A percentile compares a stretch with the other conserved stretches of the same genome.
Conservation (phyloP, 345 rosid genomes). For the Citropsis articulata region DNA sequence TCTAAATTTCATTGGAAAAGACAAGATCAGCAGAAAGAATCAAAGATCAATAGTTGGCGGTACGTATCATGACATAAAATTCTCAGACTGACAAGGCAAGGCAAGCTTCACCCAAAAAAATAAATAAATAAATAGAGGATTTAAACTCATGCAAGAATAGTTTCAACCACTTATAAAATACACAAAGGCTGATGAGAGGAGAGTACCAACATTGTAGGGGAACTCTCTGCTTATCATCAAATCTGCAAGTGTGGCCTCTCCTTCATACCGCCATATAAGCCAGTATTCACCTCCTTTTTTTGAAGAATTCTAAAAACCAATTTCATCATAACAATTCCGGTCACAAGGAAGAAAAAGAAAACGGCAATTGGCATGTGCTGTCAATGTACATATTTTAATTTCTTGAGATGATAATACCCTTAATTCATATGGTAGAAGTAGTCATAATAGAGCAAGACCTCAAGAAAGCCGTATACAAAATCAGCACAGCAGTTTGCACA, state of each 20-base stretch:
- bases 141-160: background rate
- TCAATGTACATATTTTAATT: slow-evolving; percentile 5
- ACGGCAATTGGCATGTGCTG: background rate
- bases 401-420: slow-evolving; percentile 25
- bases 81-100: background rate
- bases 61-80: background rate
- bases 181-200: slow-evolving; percentile 18
- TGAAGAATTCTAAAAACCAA: slow-evolving; percentile 57
- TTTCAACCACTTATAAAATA: background rate
- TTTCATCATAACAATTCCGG: slow-evolving; percentile 16
- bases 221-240: slow-evolving; percentile 85
- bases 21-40: background rate
- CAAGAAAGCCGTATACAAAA: slow-evolving; percentile 83
- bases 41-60: background rate
- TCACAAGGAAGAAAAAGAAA: slow-evolving; percentile 10
- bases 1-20: background rate
- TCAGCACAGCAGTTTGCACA: slow-evolving; percentile 94
- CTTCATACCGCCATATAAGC: slow-evolving; percentile 89
- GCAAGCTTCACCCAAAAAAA: background rate
- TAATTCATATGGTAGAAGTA: slow-evolving; percentile 32
- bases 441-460: slow-evolving; percentile 51
- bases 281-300: slow-evolving; percentile 85
- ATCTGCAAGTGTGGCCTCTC: slow-evolving; percentile 78
- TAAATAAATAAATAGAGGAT: no score
- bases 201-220: slow-evolving; percentile 77